These are phyloP conservation scores for Talaromyces atroroseus DNA, from an alignment of 2,329 filamentous ascomycete genomes.

Conservation along the genomic window DNA sequence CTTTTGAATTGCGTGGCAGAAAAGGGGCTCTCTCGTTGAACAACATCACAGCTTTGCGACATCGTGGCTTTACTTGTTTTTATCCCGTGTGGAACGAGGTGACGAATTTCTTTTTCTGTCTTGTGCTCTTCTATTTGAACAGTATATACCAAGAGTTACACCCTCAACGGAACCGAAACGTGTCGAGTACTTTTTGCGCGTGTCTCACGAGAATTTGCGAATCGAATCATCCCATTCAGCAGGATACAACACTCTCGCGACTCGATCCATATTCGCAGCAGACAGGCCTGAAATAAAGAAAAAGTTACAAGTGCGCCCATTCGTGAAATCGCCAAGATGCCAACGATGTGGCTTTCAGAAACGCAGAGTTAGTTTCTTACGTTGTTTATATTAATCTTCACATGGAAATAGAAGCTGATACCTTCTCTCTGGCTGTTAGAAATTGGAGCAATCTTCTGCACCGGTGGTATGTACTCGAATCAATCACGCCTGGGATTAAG, in stretches of 20 bases:
- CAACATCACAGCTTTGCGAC: not conserved
- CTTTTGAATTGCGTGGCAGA: conserved; percentile 12
- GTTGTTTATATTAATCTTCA: not conserved
- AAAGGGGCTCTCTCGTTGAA: conserved; percentile 6
- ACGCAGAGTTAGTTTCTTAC: conserved; percentile 68
- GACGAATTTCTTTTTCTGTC: not conserved
- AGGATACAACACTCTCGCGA: not conserved
- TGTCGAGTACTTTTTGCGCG: not conserved
- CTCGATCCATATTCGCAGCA: not conserved
- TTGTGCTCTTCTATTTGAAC: not conserved
- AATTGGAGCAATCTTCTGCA: conserved; percentile 95
- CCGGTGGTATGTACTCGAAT: conserved; percentile 66
- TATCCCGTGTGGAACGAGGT: not conserved
- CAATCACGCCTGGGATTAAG: not conserved
- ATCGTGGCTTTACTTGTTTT: not conserved
- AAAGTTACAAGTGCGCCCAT: not conserved
- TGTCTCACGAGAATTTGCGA: not conserved
- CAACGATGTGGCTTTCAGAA: conserved; percentile 94
- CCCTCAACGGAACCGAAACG: not conserved
- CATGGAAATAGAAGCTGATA: not conserved
- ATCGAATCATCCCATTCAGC: not conserved
- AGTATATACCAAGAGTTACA: not conserved
- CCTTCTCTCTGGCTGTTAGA: conserved; percentile 50
- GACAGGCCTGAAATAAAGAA: not conserved
- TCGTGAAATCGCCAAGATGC: conserved; percentile 50